phyloP scores from a whole-genome alignment of 2,329 filamentous ascomycete genomes.

The Nannizzia gypsea region DNA sequence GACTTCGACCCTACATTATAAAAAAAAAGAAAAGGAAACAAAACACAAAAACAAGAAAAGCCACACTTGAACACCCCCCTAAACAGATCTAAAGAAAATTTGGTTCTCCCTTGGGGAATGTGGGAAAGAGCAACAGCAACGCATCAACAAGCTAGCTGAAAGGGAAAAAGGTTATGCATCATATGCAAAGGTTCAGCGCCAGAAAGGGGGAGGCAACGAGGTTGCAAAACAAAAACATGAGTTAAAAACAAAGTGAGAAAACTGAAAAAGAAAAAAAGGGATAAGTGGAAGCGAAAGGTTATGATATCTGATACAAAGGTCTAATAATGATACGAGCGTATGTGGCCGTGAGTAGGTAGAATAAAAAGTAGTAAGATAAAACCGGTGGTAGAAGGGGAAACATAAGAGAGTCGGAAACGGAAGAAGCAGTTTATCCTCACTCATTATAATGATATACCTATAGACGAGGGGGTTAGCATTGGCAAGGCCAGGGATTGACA shows the following conservation, averaged over 20 bases:
- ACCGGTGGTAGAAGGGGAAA: not conserved
- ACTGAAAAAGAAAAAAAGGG: not conserved
- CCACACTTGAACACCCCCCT: not conserved
- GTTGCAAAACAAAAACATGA: not conserved
- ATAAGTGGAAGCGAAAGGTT: not conserved
- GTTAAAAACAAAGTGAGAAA: not conserved
- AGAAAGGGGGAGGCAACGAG: not conserved
- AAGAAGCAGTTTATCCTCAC: conserved; percentile 34
- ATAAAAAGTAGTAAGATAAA: not conserved
- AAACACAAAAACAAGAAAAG: not conserved
- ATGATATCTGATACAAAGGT: not conserved
- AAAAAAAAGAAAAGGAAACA: no score
- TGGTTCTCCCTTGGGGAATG: not conserved
- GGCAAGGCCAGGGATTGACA: no score
- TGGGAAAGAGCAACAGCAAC: not conserved
- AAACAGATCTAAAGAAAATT: not conserved
- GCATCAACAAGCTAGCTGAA: not conserved
- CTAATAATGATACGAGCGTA: not conserved
- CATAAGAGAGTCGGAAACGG: not conserved
- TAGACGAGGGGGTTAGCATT: conserved; percentile 7
- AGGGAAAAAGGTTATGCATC: not conserved
- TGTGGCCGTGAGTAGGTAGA: not conserved
- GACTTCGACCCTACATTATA: not conserved
- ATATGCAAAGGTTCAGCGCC: not conserved
- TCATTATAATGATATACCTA: conserved; percentile 88